Percentiles rank a stretch among this genome's conserved stretches.
Conservation (phyloP, 2,329 filamentous ascomycete species). For the Metarhizium sp. region DNA sequence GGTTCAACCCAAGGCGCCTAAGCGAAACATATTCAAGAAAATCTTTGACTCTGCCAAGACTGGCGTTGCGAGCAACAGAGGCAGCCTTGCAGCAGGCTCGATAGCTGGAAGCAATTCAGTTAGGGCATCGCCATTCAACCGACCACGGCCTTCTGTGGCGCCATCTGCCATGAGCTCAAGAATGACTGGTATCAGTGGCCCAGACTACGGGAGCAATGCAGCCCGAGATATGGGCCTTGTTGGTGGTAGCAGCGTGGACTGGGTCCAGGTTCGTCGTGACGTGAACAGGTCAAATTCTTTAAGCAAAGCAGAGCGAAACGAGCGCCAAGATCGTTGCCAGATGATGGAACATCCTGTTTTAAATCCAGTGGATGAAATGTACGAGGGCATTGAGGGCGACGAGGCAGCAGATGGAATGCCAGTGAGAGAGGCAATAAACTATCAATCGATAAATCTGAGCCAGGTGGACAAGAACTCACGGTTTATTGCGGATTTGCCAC, state of each 20-base stretch:
- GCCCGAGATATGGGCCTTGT: conserved; percentile 63
- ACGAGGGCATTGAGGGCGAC: conserved; percentile 78
- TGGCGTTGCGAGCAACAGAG: conserved; percentile 79
- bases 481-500: conserved; percentile 76
- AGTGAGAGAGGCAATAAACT: conserved; percentile 75
- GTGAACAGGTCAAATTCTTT: conserved; percentile 92
- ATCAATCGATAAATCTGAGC: conserved; percentile 65
- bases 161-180: conserved; percentile 37
- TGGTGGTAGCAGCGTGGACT: conserved; percentile 56
- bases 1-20: conserved; percentile 64
- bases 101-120: conserved; percentile 32
- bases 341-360: conserved; percentile 89
- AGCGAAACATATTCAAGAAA: conserved; percentile 89
- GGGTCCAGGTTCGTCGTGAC: conserved; percentile 95
- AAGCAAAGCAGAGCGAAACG: conserved; percentile 76
- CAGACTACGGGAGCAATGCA: conserved; percentile 35
- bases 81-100: conserved; percentile 59
- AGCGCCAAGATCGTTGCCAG: conserved; percentile 80
- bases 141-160: conserved; percentile 24
- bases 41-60: conserved; percentile 93
- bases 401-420: conserved; percentile 79
- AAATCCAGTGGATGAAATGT: conserved; percentile 81
- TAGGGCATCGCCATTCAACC: conserved; percentile 33
- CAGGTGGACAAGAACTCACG: conserved; percentile 94
- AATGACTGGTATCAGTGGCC: conserved; percentile 24